Percentiles rank a stretch among this genome's conserved stretches.
Conservation (phyloP, 768 basidiomycete genomes). For the Asterophora lycoperdoides region DNA sequence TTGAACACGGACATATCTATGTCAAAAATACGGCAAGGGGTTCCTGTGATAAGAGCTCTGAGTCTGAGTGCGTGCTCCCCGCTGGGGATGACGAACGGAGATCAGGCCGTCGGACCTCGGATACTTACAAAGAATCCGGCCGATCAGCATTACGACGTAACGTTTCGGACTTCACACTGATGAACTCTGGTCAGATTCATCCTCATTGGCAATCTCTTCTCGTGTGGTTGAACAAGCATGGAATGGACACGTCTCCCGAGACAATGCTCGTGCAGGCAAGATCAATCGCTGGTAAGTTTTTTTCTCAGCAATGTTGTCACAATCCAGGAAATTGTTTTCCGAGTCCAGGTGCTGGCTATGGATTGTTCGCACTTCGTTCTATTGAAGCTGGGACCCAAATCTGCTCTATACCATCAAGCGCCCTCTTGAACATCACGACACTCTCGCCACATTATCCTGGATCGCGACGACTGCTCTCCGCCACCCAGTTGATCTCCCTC, state of each 20-base stretch:
- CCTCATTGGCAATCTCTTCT: slow-evolving; percentile 47
- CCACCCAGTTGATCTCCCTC: slow-evolving; percentile 74
- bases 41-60: not conserved
- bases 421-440: slow-evolving; percentile 71
- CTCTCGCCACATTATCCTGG: slow-evolving; percentile 56
- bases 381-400: slow-evolving; percentile 52
- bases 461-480: slow-evolving; percentile 39
- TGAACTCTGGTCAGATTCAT: slow-evolving; percentile 10
- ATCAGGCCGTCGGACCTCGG: too few relatives aligned
- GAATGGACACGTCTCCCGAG: slow-evolving; percentile 38
- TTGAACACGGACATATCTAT: slow-evolving; percentile 74
- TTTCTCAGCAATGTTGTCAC: slow-evolving; percentile 1
- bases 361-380: slow-evolving; percentile 49
- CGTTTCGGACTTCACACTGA: too few relatives aligned
- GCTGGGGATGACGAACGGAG: too few relatives aligned
- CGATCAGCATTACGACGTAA: too few relatives aligned
- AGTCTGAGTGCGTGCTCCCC: too few relatives aligned
- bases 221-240: slow-evolving; percentile 47
- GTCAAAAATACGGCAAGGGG: not conserved
- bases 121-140: too few relatives aligned
- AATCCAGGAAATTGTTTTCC: slow-evolving; percentile 1
- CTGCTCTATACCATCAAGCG: slow-evolving; percentile 65
- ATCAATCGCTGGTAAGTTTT: slow-evolving; percentile 43
- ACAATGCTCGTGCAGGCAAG: slow-evolving; percentile 50
- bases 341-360: slow-evolving; percentile 68